Evolutionary conservation across 768 basidiomycete genomes (phyloP).

Genomic region (Amanita pseudoporphyria): DNA sequence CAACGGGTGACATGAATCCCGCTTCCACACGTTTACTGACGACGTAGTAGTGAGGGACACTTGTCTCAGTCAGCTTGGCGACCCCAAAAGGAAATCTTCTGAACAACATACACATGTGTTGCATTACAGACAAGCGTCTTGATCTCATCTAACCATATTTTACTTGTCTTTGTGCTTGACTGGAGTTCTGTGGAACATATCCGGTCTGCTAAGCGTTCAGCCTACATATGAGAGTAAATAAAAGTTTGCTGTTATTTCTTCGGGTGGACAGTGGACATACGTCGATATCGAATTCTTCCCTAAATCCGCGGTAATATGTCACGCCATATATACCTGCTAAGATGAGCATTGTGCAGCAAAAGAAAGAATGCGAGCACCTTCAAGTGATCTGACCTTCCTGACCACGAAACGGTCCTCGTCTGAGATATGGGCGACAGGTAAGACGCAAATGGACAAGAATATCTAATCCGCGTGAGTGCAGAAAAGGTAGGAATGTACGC

Average conservation of each 20-base stretch:
- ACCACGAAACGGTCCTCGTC: conserved; percentile 44
- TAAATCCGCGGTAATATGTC: conserved; percentile 50
- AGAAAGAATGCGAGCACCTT: conserved; percentile 24
- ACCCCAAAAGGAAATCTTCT: no score
- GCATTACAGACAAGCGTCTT: conserved; percentile 26
- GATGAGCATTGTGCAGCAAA: background rate
- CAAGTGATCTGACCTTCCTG: conserved; percentile 44
- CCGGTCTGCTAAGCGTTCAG: conserved; percentile 37
- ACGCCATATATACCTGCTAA: conserved; percentile 48
- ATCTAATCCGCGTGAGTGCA: conserved; percentile 26
- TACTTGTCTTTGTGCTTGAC: conserved; percentile 23
- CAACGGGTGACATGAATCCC: conserved; percentile 21
- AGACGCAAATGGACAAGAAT: conserved; percentile 49
- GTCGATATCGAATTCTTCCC: conserved; percentile 47
- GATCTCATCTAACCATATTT: conserved; percentile 29
- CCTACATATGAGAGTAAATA: conserved; percentile 13
- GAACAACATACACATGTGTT: conserved; percentile 46
- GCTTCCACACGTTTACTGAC: conserved; percentile 29
- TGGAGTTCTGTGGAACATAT: conserved; percentile 40
- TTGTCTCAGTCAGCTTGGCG: conserved; percentile 14
- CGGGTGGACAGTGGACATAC: conserved; percentile 12
- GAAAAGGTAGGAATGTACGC: background rate
- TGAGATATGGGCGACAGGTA: conserved; percentile 40
- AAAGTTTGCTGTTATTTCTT: background rate
- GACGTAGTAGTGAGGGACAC: conserved; percentile 52